Evolutionary conservation across 371 early-diverging fungal genomes (phyloP), one percentile per base, ranked within the genome.

Genomic region (Mucor ambiguus): DNA sequence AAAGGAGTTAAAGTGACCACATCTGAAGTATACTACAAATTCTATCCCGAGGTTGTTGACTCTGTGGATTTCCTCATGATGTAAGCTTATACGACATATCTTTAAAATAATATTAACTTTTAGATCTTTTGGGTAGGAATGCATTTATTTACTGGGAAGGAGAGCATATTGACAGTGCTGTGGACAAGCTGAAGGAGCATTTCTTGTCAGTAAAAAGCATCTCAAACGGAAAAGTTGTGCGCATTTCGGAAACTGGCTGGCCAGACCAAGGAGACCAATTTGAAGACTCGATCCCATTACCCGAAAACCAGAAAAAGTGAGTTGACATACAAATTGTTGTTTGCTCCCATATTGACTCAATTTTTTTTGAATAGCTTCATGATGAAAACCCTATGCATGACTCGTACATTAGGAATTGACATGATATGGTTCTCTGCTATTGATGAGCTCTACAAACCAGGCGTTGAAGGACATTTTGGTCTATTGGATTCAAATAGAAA

Each of bases 61-160:
- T 79, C 75, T 4, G 78, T 87, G 20, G 89, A 88, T 65, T 88
- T 81, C 63, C 70, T 87, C 16, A 83, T 82, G 72, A 82, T 88
- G 80, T 79, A 79, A 64, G 75, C 59, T 4, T 35, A 22, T n/a
- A 22, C 9, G 22, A 8, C 4, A 22, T 5, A 20, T 20, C 22
- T 0, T 22, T 22, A 10, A n/a, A 3, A 22, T 10, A n/a, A 22
- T 30, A 16, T 44, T 44, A 8, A 30, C n/a, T 14, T 35, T 4
- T 57, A 1, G 22, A 58, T 26, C 7, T 24, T 33, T 37, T 28
- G 0, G 24, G 28, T 56, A 79, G 79, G 76, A 84, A 88, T 64
- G 89, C 84, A 1, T 88, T 88, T 66, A 84, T 82, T 11, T 87
- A 81, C 72, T 88, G 89, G 89, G 87, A 89, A 61, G 87, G 87